A percentile compares a stretch with the other conserved stretches of the same genome.
phyloP scores from a whole-genome alignment of 1,284 basidiomycete species.

The Pholiota adiposa region DNA sequence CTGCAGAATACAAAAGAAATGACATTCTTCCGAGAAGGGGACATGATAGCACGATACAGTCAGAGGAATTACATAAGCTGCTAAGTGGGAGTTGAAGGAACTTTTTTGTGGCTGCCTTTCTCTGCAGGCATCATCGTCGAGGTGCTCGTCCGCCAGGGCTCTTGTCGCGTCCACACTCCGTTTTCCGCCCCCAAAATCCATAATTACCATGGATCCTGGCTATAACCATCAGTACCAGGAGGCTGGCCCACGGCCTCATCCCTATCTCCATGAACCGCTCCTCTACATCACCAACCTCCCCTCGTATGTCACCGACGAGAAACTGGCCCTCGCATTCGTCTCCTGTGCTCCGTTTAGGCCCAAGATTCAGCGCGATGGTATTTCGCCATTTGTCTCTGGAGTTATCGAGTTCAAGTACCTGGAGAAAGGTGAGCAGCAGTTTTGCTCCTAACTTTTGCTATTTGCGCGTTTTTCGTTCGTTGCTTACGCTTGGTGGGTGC shows the following conservation, averaged over 20 bases:
- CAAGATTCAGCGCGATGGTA: slow-evolving; percentile 65
- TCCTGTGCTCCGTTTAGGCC: slow-evolving; percentile 80
- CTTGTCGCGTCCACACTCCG: slow-evolving; percentile 7
- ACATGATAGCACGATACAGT: too few relatives aligned
- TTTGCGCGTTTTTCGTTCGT: slow-evolving; percentile 18
- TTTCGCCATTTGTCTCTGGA: slow-evolving; percentile 56
- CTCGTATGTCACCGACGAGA: slow-evolving; percentile 71
- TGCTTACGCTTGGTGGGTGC: slow-evolving; percentile 17
- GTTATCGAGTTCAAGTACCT: slow-evolving; percentile 80
- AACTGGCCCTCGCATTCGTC: slow-evolving; percentile 70
- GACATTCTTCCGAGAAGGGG: background rate
- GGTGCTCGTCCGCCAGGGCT: slow-evolving; percentile 20
- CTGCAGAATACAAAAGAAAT: slow-evolving; percentile 2
- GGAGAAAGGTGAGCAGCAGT: slow-evolving; percentile 65
- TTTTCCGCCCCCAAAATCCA: slow-evolving; percentile 10
- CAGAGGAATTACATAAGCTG: slow-evolving; percentile 22
- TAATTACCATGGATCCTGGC: slow-evolving; percentile 40
- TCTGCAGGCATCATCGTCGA: slow-evolving; percentile 26
- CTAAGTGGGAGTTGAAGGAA: slow-evolving; percentile 10
- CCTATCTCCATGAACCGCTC: slow-evolving; percentile 79
- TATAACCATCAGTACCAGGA: slow-evolving; percentile 37
- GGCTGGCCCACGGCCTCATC: slow-evolving; percentile 55
- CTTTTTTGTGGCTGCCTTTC: slow-evolving; percentile 20
- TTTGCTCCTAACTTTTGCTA: slow-evolving; percentile 1
- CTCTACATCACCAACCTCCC: slow-evolving; percentile 79